Base-by-base conservation (phyloP, 2,329 filamentous ascomycete species). In the Sphaerulina populicola region DNA sequence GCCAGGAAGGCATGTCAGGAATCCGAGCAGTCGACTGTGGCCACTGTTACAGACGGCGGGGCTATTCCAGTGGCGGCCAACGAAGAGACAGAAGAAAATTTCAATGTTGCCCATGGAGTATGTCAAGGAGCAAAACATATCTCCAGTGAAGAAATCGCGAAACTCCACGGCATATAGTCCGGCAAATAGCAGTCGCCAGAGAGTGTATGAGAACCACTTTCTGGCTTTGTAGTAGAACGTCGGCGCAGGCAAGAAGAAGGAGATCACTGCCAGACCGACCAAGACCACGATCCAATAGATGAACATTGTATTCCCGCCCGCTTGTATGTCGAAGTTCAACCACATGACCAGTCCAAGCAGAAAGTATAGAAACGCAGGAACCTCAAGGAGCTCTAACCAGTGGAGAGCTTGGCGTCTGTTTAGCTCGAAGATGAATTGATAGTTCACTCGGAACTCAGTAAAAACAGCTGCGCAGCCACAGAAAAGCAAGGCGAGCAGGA, bases 91-190 rank as follows among this genome's bases (percentile, higher is more conserved):
- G 68, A 95, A 96, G 72, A 97, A 96, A 0, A 97, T 74, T 61
- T 89, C 87, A 36, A 95, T 78, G 64, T 97, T 96, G 54, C 87
- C 85, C 69, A 88, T 87, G 12, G 85, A 79, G 68, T 98, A 98
- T 5, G 90, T 94, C 50, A 94, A 75, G 2, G 93, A 97, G 69
- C 91, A 97, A 69, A 94, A 95, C 76, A 97, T 96, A 66, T 98
- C 93, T 47, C 93, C 93, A 0, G 97, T 77, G 69, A 96, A 97
- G 71, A 98, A 97, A 69, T 98, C 93, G 52, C 90, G 81, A 67
- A 97, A 98, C 66, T 97, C 91, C 44, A 98, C 93, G 1, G 88
- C 88, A 63, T 94, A 96, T 15, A 94, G 67, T 3, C 90, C 90
- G 11, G 91, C 88, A 44, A 91, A 77, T 47, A 94, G 72, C 14